Conservation (phyloP, 768 basidiomycete species). For the Leucocoprinus leucothites region DNA sequence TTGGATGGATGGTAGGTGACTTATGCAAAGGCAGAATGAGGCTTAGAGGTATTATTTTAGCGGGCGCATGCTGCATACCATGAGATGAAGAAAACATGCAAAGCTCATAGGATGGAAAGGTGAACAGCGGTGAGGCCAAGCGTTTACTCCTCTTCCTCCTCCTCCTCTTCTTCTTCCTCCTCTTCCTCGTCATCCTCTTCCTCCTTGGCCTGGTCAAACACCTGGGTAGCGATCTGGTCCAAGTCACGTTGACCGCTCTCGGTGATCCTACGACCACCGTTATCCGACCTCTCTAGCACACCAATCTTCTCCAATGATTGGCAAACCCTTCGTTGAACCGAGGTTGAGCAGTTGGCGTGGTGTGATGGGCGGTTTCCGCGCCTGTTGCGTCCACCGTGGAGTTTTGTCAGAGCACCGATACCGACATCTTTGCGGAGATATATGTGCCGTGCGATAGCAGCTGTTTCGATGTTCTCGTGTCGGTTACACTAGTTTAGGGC, state of each 20-base stretch:
- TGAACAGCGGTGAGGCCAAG: constrained; percentile 9
- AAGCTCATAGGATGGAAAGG: constrained; percentile 27
- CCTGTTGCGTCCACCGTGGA: constrained; percentile 94
- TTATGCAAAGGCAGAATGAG: constrained; percentile 8
- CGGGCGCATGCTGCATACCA: constrained; percentile 38
- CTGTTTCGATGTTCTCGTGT: constrained; percentile 36
- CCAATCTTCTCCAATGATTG: constrained; percentile 99
- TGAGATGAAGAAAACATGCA: constrained; percentile 37
- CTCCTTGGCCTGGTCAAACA: constrained; percentile 74
- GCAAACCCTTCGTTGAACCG: constrained; percentile 93
- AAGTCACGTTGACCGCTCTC: constrained; percentile 97
- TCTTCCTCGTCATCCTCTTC: constrained; percentile 76
- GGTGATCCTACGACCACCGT: constrained; percentile 93
- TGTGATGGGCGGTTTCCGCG: constrained; percentile 97
- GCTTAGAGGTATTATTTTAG: constrained; percentile 29
- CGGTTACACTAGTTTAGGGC: constrained; percentile 5
- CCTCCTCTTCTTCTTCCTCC: constrained; percentile 55
- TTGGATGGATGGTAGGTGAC: not conserved
- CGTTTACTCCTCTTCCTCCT: constrained; percentile 53
- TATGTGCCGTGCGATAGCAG: constrained; percentile 97
- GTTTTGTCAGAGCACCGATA: constrained; percentile 89
- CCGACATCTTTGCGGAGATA: constrained; percentile 99
- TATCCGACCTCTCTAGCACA: constrained; percentile 89
- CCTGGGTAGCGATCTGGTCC: constrained; percentile 90
- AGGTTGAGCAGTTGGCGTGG: constrained; percentile 82